These are phyloP conservation scores for Chenopodium quinoa DNA, from an alignment of 148 eudicot genomes.

Conservation along the genomic window DNA sequence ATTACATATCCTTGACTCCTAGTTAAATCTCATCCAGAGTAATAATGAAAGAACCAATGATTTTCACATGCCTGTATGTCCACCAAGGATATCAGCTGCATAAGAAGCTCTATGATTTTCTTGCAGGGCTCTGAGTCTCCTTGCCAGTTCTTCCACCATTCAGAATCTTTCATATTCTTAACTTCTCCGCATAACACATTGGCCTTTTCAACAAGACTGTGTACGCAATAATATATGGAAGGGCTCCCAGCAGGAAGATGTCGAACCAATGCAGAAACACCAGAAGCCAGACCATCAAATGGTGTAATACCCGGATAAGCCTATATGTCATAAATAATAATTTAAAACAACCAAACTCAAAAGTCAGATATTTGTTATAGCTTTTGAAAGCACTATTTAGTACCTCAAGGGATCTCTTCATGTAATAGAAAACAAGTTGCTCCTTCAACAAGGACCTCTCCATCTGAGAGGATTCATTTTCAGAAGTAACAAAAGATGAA, in stretches of 20 bases:
- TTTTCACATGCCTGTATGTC: slow-evolving; percentile 67
- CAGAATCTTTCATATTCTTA: slow-evolving; percentile 29
- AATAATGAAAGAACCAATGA: not conserved
- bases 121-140: slow-evolving; percentile 67
- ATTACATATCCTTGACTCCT: not conserved
- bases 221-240: slow-evolving; percentile 64
- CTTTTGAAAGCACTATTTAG: not conserved
- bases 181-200: slow-evolving; percentile 42
- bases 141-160: slow-evolving; percentile 58
- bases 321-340: slow-evolving; percentile 30
- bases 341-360: not conserved
- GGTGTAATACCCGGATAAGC: slow-evolving; percentile 84
- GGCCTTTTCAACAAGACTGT: slow-evolving; percentile 70
- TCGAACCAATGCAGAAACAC: slow-evolving; percentile 80
- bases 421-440: slow-evolving; percentile 89
- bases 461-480: slow-evolving; percentile 50
- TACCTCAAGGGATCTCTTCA: slow-evolving; percentile 91
- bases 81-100: slow-evolving; percentile 61
- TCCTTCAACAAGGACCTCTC: slow-evolving; percentile 73
- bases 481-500: slow-evolving; percentile 75
- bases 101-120: slow-evolving; percentile 68
- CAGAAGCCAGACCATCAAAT: slow-evolving; percentile 89
- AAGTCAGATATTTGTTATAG: not conserved
- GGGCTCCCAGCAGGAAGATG: slow-evolving; percentile 97
- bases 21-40: not conserved